Conservation (phyloP, 2,329 filamentous ascomycete genomes). For the Dactylella cylindrospora region DNA sequence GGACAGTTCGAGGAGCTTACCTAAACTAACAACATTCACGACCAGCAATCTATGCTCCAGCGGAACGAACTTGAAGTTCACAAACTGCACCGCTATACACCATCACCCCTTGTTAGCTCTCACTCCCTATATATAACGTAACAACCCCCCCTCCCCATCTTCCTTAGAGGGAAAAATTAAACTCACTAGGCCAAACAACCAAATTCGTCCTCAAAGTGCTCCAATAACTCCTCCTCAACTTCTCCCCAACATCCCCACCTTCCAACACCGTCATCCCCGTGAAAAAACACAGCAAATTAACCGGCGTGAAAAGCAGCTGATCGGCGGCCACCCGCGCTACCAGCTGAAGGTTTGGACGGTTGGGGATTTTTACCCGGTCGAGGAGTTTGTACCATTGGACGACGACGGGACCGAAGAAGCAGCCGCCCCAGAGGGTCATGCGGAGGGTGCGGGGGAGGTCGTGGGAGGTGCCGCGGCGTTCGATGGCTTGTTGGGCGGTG, state of each 20-base stretch:
- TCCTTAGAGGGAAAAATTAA: background rate
- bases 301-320: constrained; percentile 80
- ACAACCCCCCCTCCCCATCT: too few relatives aligned
- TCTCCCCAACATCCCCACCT: constrained; percentile 64
- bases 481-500: constrained; percentile 86
- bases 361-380: constrained; percentile 66
- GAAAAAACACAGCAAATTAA: constrained; percentile 78
- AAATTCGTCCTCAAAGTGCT: constrained; percentile 78
- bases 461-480: constrained; percentile 76
- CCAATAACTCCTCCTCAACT: constrained; percentile 70
- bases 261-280: constrained; percentile 81
- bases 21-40: constrained; percentile 77
- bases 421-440: constrained; percentile 78
- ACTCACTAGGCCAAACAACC: constrained; percentile 72
- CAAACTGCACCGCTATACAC: constrained; percentile 64
- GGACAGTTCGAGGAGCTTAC: constrained; percentile 53
- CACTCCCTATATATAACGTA: background rate
- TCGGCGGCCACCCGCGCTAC: constrained; percentile 76
- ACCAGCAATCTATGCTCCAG: constrained; percentile 80
- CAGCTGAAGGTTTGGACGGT: constrained; percentile 68
- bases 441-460: constrained; percentile 70
- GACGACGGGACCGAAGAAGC: constrained; percentile 83
- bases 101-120: background rate
- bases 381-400: constrained; percentile 85
- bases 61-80: constrained; percentile 86